These are phyloP conservation scores for Hirsutella rhossiliensis DNA, from an alignment of 2,329 filamentous ascomycete genomes.

Conservation along the genomic window DNA sequence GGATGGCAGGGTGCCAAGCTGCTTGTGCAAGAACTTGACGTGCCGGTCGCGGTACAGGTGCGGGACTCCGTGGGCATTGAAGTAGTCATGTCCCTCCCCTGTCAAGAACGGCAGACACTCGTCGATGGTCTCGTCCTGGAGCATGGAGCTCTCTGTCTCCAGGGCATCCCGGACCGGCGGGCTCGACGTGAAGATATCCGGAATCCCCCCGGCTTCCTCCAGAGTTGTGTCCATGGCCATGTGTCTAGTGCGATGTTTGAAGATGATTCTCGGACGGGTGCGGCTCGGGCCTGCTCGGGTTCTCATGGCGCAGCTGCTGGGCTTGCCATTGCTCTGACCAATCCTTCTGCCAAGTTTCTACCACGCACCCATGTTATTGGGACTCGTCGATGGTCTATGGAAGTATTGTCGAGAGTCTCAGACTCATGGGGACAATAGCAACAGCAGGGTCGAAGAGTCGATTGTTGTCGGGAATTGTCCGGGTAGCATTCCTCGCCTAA, in stretches of 20 bases:
- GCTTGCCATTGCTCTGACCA: conserved; percentile 9
- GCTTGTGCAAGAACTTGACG: conserved; percentile 48
- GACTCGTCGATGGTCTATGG: background rate
- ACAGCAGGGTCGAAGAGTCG: background rate
- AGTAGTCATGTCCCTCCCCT: conserved; percentile 34
- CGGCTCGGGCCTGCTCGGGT: conserved; percentile 13
- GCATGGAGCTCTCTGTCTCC: conserved; percentile 52
- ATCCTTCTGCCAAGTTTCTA: background rate
- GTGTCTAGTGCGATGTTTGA: conserved; percentile 13
- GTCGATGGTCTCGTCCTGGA: conserved; percentile 57
- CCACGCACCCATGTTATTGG: background rate
- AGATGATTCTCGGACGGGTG: conserved; percentile 19
- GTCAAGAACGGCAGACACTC: conserved; percentile 56
- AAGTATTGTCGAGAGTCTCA: background rate
- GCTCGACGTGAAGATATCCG: conserved; percentile 42
- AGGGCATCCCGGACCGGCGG: conserved; percentile 56
- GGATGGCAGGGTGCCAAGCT: conserved; percentile 50
- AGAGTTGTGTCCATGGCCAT: conserved; percentile 2
- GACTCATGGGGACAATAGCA: background rate
- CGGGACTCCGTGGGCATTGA: conserved; percentile 65
- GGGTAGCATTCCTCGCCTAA: background rate
- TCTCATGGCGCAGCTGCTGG: conserved; percentile 17
- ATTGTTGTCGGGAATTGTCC: background rate
- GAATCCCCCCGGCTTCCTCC: conserved; percentile 19
- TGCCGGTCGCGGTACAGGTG: conserved; percentile 54